These are phyloP conservation scores for Phytophthora podocarpi DNA, from an alignment of 352 stramenopile species.

Conservation along the genomic window DNA sequence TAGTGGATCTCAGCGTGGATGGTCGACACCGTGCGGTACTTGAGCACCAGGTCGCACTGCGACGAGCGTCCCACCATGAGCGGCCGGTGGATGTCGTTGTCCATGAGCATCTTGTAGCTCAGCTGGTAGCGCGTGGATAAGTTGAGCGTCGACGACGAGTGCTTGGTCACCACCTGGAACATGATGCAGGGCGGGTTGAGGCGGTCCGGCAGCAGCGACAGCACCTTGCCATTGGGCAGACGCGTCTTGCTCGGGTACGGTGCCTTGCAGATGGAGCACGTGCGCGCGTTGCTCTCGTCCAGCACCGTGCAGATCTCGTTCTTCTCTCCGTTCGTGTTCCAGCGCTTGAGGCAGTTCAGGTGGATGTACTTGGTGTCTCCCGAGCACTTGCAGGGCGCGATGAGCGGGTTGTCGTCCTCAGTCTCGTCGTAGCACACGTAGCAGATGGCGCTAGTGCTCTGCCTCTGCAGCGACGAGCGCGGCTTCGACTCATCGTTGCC, in stretches of 20 bases:
- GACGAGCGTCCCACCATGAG: slow-evolving; percentile 94
- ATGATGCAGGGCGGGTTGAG: slow-evolving; percentile 84
- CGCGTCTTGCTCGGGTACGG: slow-evolving; percentile 85
- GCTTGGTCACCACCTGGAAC: slow-evolving; percentile 89
- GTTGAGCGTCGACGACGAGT: slow-evolving; percentile 85
- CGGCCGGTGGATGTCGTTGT: slow-evolving; percentile 90
- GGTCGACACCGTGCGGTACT: slow-evolving; percentile 95
- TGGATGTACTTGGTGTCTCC: slow-evolving; percentile 97
- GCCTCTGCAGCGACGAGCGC: slow-evolving; percentile 65
- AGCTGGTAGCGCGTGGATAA: slow-evolving; percentile 87
- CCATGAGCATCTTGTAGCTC: slow-evolving; percentile 93
- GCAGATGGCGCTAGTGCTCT: slow-evolving; percentile 84
- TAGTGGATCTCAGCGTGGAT: slow-evolving; percentile 95
- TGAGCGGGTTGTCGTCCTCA: slow-evolving; percentile 91
- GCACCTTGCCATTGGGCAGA: slow-evolving; percentile 68
- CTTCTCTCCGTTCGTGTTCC: slow-evolving; percentile 92
- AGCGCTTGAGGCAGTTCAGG: slow-evolving; percentile 95
- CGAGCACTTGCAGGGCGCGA: slow-evolving; percentile 94
- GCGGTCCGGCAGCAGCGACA: slow-evolving; percentile 78
- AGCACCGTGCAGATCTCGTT: slow-evolving; percentile 89
- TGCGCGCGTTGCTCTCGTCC: slow-evolving; percentile 84
- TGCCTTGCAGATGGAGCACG: slow-evolving; percentile 88
- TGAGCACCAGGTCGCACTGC: slow-evolving; percentile 94
- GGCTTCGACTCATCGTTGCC: slow-evolving; percentile 87
- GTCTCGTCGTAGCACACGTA: slow-evolving; percentile 90